Base-by-base conservation (phyloP, 148 eudicot species). In the Persicaria tinctoria region DNA sequence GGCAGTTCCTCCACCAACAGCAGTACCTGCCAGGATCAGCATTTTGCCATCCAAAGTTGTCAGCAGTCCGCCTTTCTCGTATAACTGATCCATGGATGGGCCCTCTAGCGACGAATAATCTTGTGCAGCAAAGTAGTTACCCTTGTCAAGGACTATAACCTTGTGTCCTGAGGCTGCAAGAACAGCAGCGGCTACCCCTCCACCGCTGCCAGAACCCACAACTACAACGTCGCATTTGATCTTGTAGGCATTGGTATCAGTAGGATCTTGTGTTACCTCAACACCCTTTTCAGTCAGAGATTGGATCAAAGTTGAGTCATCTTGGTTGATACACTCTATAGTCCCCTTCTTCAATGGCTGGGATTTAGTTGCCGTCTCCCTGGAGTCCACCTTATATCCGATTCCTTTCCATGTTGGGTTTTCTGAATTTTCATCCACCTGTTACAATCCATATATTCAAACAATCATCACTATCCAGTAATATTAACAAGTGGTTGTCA, bases 1-100 rank as follows among this genome's bases (percentile, higher is more conserved):
- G 9, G 92, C 87, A 23, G 98, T 89, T 27, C 98, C 98, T 54
- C 98, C 98, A 13, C 98, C 98, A 56, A 93, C 98, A 0, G 94
- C 85, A 10, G 91, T 77, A 70, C 98, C 98, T 8, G 97, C 85
- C 73, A 89, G 51, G n/a, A 91, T 47, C 75, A 84, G 75, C 41
- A 91, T 38, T 76, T 87, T 87, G 44, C 89, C 97, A 73, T 93
- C 93, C 1, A 83, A 76, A 45, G 88, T 82, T 0, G 86, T 51
- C 1, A 88, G 16, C 59, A 88, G 76, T 17, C 95, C 98, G 14
- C 91, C 91, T 0, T 83, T 63, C 32, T 80, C 79, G 74, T 89
- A 93, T 5, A 91, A 63, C 77, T 91, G 84, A 73, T 76, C 83
- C 80, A 87, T 6, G 8, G 98, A 88, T 2, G 95, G 93, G 1